A percentile compares a stretch with the other conserved stretches of the same genome.
Conservation (phyloP, 768 basidiomycete genomes). For the Tulasnella sp. region DNA sequence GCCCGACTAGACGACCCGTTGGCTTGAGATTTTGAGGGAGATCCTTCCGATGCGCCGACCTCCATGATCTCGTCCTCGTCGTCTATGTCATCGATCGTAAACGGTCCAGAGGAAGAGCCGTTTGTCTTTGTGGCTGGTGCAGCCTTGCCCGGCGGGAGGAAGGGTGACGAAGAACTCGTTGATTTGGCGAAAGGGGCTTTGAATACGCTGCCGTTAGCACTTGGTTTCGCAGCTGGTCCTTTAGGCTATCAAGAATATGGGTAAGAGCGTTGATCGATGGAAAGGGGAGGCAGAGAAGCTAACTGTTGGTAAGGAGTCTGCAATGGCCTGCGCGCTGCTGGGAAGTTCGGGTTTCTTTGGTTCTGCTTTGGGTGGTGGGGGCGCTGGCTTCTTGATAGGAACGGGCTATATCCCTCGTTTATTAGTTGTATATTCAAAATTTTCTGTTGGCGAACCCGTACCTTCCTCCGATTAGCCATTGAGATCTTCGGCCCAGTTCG, state of each 20-base stretch:
- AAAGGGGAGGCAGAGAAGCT: neutral
- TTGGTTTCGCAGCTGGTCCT: neutral
- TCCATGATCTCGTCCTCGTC: conserved; percentile 12
- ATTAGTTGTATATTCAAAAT: neutral
- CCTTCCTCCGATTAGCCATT: neutral
- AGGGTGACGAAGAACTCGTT: neutral
- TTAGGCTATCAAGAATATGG: neutral
- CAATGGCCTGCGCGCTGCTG: conserved; percentile 12
- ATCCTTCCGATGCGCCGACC: neutral
- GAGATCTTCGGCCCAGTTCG: neutral
- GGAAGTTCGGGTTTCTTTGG: conserved; percentile 1
- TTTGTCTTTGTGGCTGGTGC: neutral
- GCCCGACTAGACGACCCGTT: neutral
- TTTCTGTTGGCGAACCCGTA: neutral
- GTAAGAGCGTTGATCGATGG: neutral
- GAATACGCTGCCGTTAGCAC: neutral
- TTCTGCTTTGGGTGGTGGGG: neutral
- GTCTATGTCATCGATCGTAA: conserved; percentile 7
- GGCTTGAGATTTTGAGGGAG: neutral
- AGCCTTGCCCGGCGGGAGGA: conserved; percentile 6
- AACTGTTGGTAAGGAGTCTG: conserved; percentile 4
- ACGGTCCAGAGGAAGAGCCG: neutral
- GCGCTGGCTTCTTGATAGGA: neutral
- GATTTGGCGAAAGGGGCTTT: neutral
- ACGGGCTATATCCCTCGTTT: neutral